Conservation (phyloP, 108 stramenopile genomes). For the Pseudonitzschia multiseries region DNA sequence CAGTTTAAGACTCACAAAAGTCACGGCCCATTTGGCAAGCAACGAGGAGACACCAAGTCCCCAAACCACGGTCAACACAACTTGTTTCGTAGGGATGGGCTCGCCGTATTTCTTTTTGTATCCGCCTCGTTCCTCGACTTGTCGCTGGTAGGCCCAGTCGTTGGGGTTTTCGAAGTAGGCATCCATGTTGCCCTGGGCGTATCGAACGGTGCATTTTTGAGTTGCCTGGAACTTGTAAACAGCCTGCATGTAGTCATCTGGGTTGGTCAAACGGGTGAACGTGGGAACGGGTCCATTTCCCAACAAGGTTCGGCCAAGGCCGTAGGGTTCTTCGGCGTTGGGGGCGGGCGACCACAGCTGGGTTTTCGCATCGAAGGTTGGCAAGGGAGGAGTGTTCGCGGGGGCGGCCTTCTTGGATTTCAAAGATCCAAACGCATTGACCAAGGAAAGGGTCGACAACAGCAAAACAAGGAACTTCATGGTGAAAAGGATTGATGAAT, state of each 20-base stretch:
- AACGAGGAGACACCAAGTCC: constrained; percentile 20
- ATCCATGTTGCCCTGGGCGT: constrained; percentile 77
- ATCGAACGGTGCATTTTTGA: constrained; percentile 46
- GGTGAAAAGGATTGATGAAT: background rate
- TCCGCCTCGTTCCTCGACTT: constrained; percentile 52
- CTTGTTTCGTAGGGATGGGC: constrained; percentile 22
- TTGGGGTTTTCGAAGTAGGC: constrained; percentile 63
- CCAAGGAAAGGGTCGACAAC: constrained; percentile 5
- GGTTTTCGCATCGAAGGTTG: constrained; percentile 15
- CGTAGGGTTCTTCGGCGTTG: constrained; percentile 46
- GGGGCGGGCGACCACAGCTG: background rate
- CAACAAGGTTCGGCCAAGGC: constrained; percentile 49
- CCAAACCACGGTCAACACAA: constrained; percentile 42
- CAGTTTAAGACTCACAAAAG: constrained; percentile 1
- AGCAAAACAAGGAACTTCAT: constrained; percentile 6
- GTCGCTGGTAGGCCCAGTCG: constrained; percentile 73
- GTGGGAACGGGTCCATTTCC: constrained; percentile 64
- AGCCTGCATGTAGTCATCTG: constrained; percentile 65
- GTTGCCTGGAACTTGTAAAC: constrained; percentile 67
- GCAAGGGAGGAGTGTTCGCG: background rate
- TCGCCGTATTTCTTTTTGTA: constrained; percentile 34
- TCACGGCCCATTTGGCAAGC: background rate
- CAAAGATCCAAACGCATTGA: background rate
- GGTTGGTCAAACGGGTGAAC: constrained; percentile 49
- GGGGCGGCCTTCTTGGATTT: background rate